Evolutionary conservation across 2,329 filamentous ascomycete genomes (phyloP).

Genomic region (Elsinoe arachidis): DNA sequence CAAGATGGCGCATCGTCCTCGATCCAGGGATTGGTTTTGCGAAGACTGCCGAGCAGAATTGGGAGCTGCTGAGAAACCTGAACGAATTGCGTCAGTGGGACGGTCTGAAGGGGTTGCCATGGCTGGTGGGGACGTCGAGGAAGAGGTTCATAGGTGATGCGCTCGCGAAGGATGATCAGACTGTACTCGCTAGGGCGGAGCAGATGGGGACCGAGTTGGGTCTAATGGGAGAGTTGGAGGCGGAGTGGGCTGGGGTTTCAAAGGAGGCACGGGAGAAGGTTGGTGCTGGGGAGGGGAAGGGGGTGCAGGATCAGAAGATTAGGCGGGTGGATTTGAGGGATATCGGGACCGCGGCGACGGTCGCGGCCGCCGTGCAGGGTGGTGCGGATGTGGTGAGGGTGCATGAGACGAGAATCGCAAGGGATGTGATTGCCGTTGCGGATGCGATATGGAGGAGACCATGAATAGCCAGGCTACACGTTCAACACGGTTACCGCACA

Average conservation of each 20-base stretch:
- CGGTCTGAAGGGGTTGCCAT: conserved; percentile 63
- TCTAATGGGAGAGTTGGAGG: not conserved
- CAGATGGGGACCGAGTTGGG: not conserved
- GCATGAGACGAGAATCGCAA: conserved; percentile 59
- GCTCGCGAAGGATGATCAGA: conserved; percentile 45
- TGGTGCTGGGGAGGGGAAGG: not conserved
- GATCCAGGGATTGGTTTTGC: conserved; percentile 94
- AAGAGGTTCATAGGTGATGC: conserved; percentile 82
- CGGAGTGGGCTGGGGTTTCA: conserved; percentile 33
- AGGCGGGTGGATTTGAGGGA: not conserved
- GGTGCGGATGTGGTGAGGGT: conserved; percentile 89
- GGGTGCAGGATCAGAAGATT: not conserved
- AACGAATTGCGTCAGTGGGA: conserved; percentile 56
- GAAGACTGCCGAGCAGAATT: conserved; percentile 71
- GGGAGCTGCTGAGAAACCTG: conserved; percentile 65
- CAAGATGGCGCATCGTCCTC: conserved; percentile 87
- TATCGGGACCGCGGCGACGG: conserved; percentile 82
- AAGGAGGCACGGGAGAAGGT: conserved; percentile 58
- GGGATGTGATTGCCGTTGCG: conserved; percentile 69
- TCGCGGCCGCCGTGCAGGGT: conserved; percentile 74
- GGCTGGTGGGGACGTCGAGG: conserved; percentile 80
- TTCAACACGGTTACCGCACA: too few relatives aligned
- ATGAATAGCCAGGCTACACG: not conserved
- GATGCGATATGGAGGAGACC: conserved; percentile 74
- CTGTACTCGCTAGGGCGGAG: not conserved